phyloP scores from a whole-genome alignment of 2,329 filamentous ascomycete species.

The Trichothecium roseum region DNA sequence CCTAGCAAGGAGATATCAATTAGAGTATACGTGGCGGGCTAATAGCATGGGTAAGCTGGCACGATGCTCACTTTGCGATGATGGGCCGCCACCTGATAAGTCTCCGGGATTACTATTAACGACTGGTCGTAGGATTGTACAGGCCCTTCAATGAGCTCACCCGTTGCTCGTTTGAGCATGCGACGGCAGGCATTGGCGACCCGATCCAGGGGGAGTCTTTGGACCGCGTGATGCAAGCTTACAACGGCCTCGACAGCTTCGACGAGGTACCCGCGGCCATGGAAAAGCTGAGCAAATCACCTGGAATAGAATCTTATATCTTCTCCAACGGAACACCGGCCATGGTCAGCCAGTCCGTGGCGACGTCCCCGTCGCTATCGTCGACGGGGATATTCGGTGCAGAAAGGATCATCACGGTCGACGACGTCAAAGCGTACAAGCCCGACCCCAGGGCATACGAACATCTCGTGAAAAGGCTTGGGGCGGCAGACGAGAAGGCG shows the following conservation, averaged over 20 bases:
- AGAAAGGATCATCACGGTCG: no score
- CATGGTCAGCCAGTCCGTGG: slow-evolving; percentile 54
- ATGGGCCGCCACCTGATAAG: no score
- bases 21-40: slow-evolving; percentile 69
- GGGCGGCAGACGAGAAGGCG: slow-evolving; percentile 15
- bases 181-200: slow-evolving; percentile 45
- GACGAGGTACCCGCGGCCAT: slow-evolving; percentile 50
- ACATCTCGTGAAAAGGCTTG: slow-evolving; percentile 6
- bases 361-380: slow-evolving; percentile 43
- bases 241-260: slow-evolving; percentile 54
- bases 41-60: slow-evolving; percentile 58
- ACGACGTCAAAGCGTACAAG: no score
- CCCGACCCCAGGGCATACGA: no score
- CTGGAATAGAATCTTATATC: slow-evolving; percentile 41
- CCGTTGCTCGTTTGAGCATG: slow-evolving; percentile 49
- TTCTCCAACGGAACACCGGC: slow-evolving; percentile 60
- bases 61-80: not conserved
- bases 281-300: slow-evolving; percentile 27
- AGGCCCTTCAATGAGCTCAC: slow-evolving; percentile 50
- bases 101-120: no score
- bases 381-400: slow-evolving; percentile 36
- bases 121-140: slow-evolving; percentile 30
- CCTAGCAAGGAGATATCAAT: slow-evolving; percentile 58
- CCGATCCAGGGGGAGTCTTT: slow-evolving; percentile 25
- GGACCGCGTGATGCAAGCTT: slow-evolving; percentile 45